These are phyloP conservation scores for Thermomucor indicae-seudaticae DNA, from an alignment of 371 early-diverging fungal species.

Conservation along the genomic window DNA sequence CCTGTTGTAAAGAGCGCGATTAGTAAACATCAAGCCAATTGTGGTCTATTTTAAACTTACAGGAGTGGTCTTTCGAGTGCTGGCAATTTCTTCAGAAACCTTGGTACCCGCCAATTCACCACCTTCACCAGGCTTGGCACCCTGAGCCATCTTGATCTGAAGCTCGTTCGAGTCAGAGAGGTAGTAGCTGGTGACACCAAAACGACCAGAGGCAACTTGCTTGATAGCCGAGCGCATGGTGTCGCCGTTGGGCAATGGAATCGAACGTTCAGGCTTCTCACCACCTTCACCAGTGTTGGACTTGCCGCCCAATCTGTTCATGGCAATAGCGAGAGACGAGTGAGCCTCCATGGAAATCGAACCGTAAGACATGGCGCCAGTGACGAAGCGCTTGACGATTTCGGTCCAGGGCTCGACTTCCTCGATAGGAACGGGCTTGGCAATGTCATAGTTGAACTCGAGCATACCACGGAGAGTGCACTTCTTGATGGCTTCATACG, in stretches of 20 bases:
- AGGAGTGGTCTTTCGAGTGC: constrained; percentile 92
- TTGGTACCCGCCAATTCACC: constrained; percentile 81
- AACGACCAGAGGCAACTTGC: constrained; percentile 96
- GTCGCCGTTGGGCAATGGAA: constrained; percentile 66
- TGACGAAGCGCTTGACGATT: constrained; percentile 94
- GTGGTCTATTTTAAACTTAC: constrained; percentile 2
- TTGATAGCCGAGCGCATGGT: constrained; percentile 93
- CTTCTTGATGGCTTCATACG: constrained; percentile 80
- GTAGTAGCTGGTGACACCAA: constrained; percentile 95
- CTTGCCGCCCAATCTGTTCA: constrained; percentile 95
- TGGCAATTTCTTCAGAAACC: constrained; percentile 86
- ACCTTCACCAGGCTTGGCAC: constrained; percentile 98
- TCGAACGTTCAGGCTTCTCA: constrained; percentile 87
- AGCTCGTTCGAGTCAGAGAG: constrained; percentile 92
- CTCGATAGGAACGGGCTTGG: constrained; percentile 80
- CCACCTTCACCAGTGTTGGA: constrained; percentile 98
- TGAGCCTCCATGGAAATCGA: constrained; percentile 97
- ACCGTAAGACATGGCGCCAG: constrained; percentile 98
- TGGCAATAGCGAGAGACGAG: constrained; percentile 87
- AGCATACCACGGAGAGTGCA: constrained; percentile 95
- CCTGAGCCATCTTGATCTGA: constrained; percentile 99
- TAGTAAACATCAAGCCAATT: background rate
- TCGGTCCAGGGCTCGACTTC: constrained; percentile 96
- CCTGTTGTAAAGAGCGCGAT: constrained; percentile 18
- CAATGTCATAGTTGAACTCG: constrained; percentile 77